These are phyloP conservation scores for Leccinum insolens DNA, from an alignment of 1,284 basidiomycete genomes.

Conservation along the genomic window DNA sequence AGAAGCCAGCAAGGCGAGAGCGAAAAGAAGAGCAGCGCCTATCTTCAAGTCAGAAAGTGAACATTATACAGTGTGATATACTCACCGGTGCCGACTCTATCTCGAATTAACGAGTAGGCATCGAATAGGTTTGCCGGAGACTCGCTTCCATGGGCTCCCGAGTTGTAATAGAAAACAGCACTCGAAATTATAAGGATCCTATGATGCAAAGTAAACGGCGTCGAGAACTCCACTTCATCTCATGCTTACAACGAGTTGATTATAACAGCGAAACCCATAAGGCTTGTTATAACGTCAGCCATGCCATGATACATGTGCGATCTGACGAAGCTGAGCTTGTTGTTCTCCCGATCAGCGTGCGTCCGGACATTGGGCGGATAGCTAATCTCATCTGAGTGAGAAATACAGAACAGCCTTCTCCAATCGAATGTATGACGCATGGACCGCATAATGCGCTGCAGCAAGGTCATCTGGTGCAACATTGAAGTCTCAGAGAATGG, in stretches of 20 bases:
- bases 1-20: constrained; percentile 81
- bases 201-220: constrained; percentile 6
- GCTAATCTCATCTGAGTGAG: constrained; percentile 22
- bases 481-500: constrained; percentile 5
- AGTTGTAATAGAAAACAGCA: constrained; percentile 75
- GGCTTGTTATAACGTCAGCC: constrained; percentile 62
- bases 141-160: constrained; percentile 30
- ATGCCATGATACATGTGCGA: constrained; percentile 82
- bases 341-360: constrained; percentile 66
- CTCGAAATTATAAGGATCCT: constrained; percentile 73
- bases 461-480: constrained; percentile 2
- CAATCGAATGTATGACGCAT: constrained; percentile 17
- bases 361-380: constrained; percentile 31
- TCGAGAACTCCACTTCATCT: neutral
- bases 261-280: constrained; percentile 83
- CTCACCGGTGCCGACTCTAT: constrained; percentile 69
- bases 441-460: constrained; percentile 9
- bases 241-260: constrained; percentile 78
- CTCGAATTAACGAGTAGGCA: constrained; percentile 74
- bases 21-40: constrained; percentile 84
- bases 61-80: constrained; percentile 10
- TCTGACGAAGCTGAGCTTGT: constrained; percentile 66
- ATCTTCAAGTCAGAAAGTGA: constrained; percentile 22
- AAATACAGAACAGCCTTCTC: constrained; percentile 23
- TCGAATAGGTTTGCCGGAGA: constrained; percentile 80